Evolutionary conservation across 2,329 filamentous ascomycete species (phyloP).

Genomic region (Fusarium redolens): DNA sequence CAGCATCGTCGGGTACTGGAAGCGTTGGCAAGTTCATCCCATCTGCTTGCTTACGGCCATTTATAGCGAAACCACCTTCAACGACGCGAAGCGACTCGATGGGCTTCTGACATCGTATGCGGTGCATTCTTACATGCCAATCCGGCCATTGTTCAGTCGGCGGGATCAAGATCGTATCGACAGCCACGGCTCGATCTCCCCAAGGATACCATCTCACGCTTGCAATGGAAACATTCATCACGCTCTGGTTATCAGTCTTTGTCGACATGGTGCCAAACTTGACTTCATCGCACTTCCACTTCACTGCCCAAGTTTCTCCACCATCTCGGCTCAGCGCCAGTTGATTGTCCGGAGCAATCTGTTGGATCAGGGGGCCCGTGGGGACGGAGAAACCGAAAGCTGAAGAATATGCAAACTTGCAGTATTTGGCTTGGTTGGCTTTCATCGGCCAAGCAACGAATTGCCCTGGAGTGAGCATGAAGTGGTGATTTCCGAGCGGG

Average conservation of each 20-base stretch:
- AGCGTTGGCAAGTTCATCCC: conserved; percentile 6
- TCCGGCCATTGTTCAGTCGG: conserved; percentile 49
- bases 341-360: conserved; percentile 50
- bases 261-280: neutral
- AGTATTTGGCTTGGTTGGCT: conserved; percentile 57
- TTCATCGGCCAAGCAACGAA: conserved; percentile 54
- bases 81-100: conserved; percentile 16
- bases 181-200: conserved; percentile 41
- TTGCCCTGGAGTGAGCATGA: conserved; percentile 55
- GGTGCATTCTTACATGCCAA: conserved; percentile 48
- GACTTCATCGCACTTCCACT: conserved; percentile 42
- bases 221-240: neutral
- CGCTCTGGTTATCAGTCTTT: neutral
- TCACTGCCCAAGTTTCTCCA: conserved; percentile 47
- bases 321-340: conserved; percentile 48
- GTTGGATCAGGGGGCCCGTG: conserved; percentile 49
- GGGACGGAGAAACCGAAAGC: conserved; percentile 59
- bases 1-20: neutral
- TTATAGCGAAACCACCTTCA: conserved; percentile 39
- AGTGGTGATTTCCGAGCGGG: conserved; percentile 52
- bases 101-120: neutral
- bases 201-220: conserved; percentile 41
- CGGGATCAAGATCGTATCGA: conserved; percentile 46
- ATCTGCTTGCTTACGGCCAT: conserved; percentile 1
- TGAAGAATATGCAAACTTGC: conserved; percentile 62